phyloP scores from a whole-genome alignment of 306 rosid species.

The Trifolium repens region DNA sequence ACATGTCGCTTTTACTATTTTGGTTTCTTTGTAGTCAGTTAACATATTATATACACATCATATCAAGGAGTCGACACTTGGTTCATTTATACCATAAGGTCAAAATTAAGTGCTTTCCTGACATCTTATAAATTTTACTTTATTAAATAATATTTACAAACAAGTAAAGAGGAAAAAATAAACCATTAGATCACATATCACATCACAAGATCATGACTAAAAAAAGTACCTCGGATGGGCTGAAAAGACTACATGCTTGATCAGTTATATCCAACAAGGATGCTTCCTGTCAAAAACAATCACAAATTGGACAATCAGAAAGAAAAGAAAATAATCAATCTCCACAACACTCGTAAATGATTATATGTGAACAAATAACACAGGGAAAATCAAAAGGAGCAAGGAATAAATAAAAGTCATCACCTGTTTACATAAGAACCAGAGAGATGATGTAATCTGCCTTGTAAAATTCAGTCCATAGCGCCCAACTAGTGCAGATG shows the following conservation, averaged over 20 bases:
- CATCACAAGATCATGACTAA: slow-evolving; percentile 24
- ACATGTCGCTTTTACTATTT: slow-evolving; percentile 2
- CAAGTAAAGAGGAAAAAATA: slow-evolving; percentile 10
- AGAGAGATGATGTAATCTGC: slow-evolving; percentile 75
- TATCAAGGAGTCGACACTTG: slow-evolving; percentile 18
- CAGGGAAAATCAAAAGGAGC: slow-evolving; percentile 23
- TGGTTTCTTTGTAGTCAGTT: slow-evolving; percentile 16
- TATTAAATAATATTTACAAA: slow-evolving; percentile 16
- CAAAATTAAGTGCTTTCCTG: slow-evolving; percentile 11
- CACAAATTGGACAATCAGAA: slow-evolving; percentile 34
- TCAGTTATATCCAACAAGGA: slow-evolving; percentile 79
- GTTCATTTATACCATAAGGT: not conserved
- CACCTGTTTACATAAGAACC: slow-evolving; percentile 99
- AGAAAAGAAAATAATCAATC: slow-evolving; percentile 19
- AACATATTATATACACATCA: slow-evolving; percentile 4
- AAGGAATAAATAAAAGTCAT: slow-evolving; percentile 14
- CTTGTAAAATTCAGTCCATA: slow-evolving; percentile 74
- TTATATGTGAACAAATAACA: slow-evolving; percentile 19
- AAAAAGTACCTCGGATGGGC: slow-evolving; percentile 68
- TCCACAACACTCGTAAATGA: slow-evolving; percentile 23
- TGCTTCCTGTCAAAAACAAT: slow-evolving; percentile 79
- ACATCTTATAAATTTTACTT: not conserved
- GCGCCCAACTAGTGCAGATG: slow-evolving; percentile 60
- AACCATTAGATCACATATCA: slow-evolving; percentile 12
- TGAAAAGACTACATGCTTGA: slow-evolving; percentile 85